A percentile compares a stretch with the other conserved stretches of the same genome.
These are phyloP conservation scores for Epichloe uncinata DNA, from an alignment of 2,329 filamentous ascomycete genomes.

Conservation along the genomic window DNA sequence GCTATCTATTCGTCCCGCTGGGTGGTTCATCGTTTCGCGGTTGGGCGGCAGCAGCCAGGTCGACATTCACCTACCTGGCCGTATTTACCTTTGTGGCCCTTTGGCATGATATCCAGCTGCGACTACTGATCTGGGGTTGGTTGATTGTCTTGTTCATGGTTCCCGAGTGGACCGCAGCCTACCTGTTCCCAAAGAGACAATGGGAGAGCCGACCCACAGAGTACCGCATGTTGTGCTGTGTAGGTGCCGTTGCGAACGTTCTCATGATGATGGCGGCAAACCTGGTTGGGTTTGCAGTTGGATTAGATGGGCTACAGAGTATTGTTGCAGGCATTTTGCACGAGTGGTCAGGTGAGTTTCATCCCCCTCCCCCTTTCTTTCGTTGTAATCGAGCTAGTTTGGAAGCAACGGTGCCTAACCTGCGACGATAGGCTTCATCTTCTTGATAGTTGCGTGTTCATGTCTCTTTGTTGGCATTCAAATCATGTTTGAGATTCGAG, in stretches of 20 bases:
- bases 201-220: conserved; percentile 57
- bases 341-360: conserved; percentile 50
- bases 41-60: conserved; percentile 35
- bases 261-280: conserved; percentile 96
- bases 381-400: neutral
- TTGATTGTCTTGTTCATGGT: conserved; percentile 87
- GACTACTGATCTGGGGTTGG: conserved; percentile 92
- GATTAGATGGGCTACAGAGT: conserved; percentile 71
- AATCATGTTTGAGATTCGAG: conserved; percentile 92
- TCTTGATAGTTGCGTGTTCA: conserved; percentile 57
- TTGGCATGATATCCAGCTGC: conserved; percentile 94
- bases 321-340: conserved; percentile 64
- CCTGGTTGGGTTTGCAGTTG: conserved; percentile 86
- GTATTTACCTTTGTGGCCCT: conserved; percentile 96
- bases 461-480: conserved; percentile 76
- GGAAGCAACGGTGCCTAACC: conserved; percentile 10
- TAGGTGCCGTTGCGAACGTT: conserved; percentile 71
- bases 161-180: conserved; percentile 63
- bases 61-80: conserved; percentile 61
- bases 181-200: conserved; percentile 57
- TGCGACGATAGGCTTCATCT: conserved; percentile 46
- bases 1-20: conserved; percentile 87
- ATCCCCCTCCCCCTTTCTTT: neutral
- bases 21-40: conserved; percentile 51
- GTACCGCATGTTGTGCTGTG: conserved; percentile 68